A percentile compares a stretch with the other conserved stretches of the same genome.
These are phyloP conservation scores for Mortierella sp. DNA, from an alignment of 371 early-diverging fungal species.

Conservation along the genomic window DNA sequence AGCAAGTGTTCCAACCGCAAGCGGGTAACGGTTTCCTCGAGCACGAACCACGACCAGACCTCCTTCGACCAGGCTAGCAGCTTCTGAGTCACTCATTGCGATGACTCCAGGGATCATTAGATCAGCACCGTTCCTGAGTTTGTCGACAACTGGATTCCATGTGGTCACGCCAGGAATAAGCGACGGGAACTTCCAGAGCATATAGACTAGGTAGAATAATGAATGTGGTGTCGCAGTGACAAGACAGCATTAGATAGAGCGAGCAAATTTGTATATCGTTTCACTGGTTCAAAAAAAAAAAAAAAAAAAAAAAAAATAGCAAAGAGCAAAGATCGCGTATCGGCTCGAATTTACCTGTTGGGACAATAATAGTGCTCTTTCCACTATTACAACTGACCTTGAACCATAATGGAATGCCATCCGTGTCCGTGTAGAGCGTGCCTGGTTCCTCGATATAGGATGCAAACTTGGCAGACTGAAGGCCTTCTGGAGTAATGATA, in stretches of 20 bases:
- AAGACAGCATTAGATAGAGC: not conserved
- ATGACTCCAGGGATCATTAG: slow-evolving; percentile 75
- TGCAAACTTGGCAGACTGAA: slow-evolving; percentile 71
- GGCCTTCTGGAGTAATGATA: slow-evolving; percentile 62
- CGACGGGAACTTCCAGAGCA: slow-evolving; percentile 69
- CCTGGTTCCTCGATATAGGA: slow-evolving; percentile 70
- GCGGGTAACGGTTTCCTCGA: slow-evolving; percentile 64
- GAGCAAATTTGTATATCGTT: too few species aligned
- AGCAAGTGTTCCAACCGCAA: slow-evolving; percentile 70
- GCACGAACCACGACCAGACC: slow-evolving; percentile 65
- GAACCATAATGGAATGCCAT: slow-evolving; percentile 71
- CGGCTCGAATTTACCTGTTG: slow-evolving; percentile 19
- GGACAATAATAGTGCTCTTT: slow-evolving; percentile 36
- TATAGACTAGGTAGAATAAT: slow-evolving; percentile 64
- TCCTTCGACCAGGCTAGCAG: slow-evolving; percentile 60
- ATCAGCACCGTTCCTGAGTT: slow-evolving; percentile 75
- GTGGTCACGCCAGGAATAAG: slow-evolving; percentile 72
- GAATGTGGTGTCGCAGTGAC: not conserved
- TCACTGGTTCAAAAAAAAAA: too few species aligned
- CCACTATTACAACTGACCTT: slow-evolving; percentile 56
- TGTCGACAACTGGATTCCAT: slow-evolving; percentile 67
- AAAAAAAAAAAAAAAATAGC: not conserved
- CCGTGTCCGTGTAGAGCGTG: slow-evolving; percentile 62
- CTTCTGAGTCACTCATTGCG: slow-evolving; percentile 53
- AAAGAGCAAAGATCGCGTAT: not conserved